Conservation (phyloP, 108 stramenopile species). For the Stephanodiscus minutulus region DNA sequence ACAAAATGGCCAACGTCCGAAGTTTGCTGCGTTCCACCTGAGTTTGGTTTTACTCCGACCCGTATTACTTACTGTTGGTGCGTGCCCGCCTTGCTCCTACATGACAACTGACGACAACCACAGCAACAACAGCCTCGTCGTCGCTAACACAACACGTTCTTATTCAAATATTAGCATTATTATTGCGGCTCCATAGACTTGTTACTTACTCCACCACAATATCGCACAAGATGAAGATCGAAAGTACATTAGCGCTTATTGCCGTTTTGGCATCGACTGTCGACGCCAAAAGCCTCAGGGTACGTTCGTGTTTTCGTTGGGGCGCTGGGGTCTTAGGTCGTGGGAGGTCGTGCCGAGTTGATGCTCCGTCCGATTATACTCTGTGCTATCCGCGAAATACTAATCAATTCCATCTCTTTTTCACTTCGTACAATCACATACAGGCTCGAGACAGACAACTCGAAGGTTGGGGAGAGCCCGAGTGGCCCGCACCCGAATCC, state of each 20-base stretch:
- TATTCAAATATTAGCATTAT: no score
- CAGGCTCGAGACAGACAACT: background rate
- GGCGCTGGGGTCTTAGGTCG: background rate
- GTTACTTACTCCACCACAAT: background rate
- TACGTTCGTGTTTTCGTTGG: background rate
- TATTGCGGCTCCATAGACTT: no score
- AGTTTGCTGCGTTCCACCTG: no score
- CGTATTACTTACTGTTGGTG: no score
- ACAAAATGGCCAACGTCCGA: no score
- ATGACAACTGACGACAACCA: no score
- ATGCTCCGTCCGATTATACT: background rate
- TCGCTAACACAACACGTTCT: no score
- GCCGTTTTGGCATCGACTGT: background rate
- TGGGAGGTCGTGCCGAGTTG: background rate
- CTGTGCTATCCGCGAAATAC: background rate
- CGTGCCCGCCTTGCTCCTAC: no score
- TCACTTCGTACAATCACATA: background rate
- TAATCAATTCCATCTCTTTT: background rate
- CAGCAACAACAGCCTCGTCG: no score
- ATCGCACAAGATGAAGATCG: conserved; percentile 1
- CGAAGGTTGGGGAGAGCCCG: background rate
- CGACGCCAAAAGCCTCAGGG: background rate
- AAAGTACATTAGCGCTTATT: background rate
- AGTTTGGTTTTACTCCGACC: no score
- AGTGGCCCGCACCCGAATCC: background rate